Evolutionary conservation across 805 yeast species (phyloP), one percentile per base, ranked within the genome.

Genomic region (Ascoidea asiatica): DNA sequence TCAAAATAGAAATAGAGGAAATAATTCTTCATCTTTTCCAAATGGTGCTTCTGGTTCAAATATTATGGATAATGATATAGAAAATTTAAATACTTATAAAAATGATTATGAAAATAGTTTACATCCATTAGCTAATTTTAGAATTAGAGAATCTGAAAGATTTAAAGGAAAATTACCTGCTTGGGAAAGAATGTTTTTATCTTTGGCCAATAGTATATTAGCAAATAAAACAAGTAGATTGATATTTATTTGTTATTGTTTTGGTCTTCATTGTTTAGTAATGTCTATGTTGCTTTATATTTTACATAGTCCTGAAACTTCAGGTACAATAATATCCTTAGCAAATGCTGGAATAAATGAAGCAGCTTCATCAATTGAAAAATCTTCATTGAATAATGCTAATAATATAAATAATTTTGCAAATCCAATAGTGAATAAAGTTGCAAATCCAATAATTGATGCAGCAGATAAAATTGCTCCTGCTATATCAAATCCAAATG

Each of bases 71-170:
- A 48, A 53, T 44, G 55, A 52, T 21, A 56, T 60, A 15, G 78
- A 73, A 53, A 56, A 75, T 11, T 94, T 83, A 53, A 68, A 70
- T 29, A 71, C 72, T 51, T 81, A 82, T 57, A 75, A 74, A 40
- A 66, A 71, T 23, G 72, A 62, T 42, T 88, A 84, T 63, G 95
- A 87, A 53, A 79, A 81, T 43, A 80, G 79, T 42, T 64, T 87
- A 40, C 88, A 87, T 53, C 94, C 95, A 29, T 76, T 88, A 48
- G 90, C 84, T 52, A 82, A 77, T 54, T 85, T 90, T 61, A 73
- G 94, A 53, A 72, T 78, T 40, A 66, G 77, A 50, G 96, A 87
- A 56, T 75, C 82, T 35, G 87, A 81, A 53, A 68, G 95, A 51
- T 79, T 83, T 41, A 71, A 73, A 43, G 76, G 88, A 5, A 72